phyloP scores from a whole-genome alignment of 2,329 filamentous ascomycete genomes.

The Calonectria crousiana region DNA sequence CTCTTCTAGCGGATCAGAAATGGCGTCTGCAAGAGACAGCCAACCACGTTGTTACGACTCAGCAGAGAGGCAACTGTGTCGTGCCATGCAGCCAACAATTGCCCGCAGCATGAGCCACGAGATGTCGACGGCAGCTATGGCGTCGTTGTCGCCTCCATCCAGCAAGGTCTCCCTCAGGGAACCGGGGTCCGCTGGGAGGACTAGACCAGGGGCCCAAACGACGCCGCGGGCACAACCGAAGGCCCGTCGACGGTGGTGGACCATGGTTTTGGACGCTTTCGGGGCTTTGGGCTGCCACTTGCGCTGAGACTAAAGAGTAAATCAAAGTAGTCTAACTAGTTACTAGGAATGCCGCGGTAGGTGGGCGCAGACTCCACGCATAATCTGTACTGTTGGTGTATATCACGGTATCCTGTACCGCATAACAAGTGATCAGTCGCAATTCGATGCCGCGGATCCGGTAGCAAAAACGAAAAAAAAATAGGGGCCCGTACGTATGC shows the following conservation, averaged over 20 bases:
- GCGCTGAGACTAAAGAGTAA: slow-evolving; percentile 17
- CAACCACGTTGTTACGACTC: background rate
- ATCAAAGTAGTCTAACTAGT: slow-evolving; percentile 4
- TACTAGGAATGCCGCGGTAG: background rate
- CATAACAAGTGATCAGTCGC: background rate
- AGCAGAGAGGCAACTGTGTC: background rate
- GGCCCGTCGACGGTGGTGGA: slow-evolving; percentile 16
- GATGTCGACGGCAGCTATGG: background rate
- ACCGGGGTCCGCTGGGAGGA: slow-evolving; percentile 10
- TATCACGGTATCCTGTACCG: background rate
- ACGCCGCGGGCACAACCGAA: slow-evolving; percentile 25
- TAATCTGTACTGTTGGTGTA: background rate
- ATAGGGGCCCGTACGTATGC: background rate
- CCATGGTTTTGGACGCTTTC: background rate
- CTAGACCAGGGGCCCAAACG: slow-evolving; percentile 26
- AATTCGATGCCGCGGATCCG: background rate
- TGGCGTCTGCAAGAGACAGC: slow-evolving; percentile 9
- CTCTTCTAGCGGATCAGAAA: slow-evolving; percentile 9
- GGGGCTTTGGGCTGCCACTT: slow-evolving; percentile 15
- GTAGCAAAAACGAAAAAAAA: background rate
- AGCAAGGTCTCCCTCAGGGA: background rate
- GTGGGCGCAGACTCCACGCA: background rate
- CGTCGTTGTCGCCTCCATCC: background rate
- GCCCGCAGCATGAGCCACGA: background rate
- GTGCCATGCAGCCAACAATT: background rate